Evolutionary conservation across 305 asterid genomes (phyloP).

Genomic region (Solanum hybrid): DNA sequence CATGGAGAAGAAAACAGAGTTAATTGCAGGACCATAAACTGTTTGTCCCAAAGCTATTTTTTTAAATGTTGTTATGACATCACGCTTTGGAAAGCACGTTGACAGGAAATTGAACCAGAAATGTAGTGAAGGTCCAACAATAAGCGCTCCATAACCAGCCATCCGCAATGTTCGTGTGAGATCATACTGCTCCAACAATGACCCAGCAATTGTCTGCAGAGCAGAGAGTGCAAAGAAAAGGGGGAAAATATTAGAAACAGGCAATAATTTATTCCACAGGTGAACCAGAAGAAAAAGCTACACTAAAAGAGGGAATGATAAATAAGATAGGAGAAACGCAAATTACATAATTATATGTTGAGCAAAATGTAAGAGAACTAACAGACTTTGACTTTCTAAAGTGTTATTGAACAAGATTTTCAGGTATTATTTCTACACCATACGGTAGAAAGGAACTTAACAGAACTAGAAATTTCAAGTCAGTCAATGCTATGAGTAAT

Average conservation of each 20-base stretch:
- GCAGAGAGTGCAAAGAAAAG: background rate
- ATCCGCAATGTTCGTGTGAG: conserved; percentile 54
- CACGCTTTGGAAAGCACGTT: conserved; percentile 50
- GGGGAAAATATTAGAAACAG: background rate
- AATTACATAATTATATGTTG: background rate
- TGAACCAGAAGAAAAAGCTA: background rate
- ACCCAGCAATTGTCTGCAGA: conserved; percentile 42
- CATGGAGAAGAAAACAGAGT: conserved; percentile 58
- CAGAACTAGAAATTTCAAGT: background rate
- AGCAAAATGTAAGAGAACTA: background rate
- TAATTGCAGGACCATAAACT: conserved; percentile 68
- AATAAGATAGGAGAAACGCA: background rate
- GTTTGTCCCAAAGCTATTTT: conserved; percentile 72
- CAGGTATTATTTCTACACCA: background rate
- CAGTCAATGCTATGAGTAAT: background rate
- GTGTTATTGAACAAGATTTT: background rate
- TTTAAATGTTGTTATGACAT: conserved; percentile 55
- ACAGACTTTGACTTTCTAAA: background rate
- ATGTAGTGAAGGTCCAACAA: conserved; percentile 84
- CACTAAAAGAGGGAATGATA: background rate
- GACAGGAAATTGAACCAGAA: conserved; percentile 77
- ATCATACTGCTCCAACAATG: conserved; percentile 45
- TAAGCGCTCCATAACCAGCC: conserved; percentile 89
- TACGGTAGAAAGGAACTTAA: background rate
- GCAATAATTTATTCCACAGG: background rate